Evolutionary conservation across 2,329 filamentous ascomycete species (phyloP).

Genomic region (Penicillium sp.): DNA sequence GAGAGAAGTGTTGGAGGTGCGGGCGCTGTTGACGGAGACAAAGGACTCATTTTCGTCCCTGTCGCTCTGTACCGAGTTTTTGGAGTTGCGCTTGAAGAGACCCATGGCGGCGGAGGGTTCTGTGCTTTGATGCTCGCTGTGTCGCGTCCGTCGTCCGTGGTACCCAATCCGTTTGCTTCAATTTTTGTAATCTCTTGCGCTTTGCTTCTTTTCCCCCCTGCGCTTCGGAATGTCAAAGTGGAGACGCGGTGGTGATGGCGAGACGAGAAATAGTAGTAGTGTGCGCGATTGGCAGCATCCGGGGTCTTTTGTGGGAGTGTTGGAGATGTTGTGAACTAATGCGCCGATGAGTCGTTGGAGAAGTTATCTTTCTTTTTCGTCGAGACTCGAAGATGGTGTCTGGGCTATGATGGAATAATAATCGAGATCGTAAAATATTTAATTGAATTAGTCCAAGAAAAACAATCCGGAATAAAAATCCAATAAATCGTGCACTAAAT

Average conservation of each 20-base stretch:
- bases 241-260: background rate
- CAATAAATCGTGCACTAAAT: background rate
- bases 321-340: background rate
- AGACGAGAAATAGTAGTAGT: background rate
- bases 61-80: slow-evolving; percentile 40
- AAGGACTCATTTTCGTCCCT: slow-evolving; percentile 44
- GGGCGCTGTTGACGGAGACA: slow-evolving; percentile 45
- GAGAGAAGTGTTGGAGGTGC: slow-evolving; percentile 50
- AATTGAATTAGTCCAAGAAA: background rate
- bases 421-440: background rate
- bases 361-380: background rate
- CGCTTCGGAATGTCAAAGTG: background rate
- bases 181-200: background rate
- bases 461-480: background rate
- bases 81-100: slow-evolving; percentile 51
- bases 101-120: slow-evolving; percentile 38
- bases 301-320: background rate
- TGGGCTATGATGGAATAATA: background rate
- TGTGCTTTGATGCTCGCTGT: background rate
- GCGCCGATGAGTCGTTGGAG: background rate
- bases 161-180: background rate
- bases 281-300: background rate
- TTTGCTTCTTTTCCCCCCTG: background rate
- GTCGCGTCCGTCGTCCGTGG: too few relatives aligned
- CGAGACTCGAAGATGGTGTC: background rate